Evolutionary conservation across 2,329 filamentous ascomycete genomes (phyloP), one percentile per base, ranked within the genome.

Genomic region (Trichoderma harzianum): DNA sequence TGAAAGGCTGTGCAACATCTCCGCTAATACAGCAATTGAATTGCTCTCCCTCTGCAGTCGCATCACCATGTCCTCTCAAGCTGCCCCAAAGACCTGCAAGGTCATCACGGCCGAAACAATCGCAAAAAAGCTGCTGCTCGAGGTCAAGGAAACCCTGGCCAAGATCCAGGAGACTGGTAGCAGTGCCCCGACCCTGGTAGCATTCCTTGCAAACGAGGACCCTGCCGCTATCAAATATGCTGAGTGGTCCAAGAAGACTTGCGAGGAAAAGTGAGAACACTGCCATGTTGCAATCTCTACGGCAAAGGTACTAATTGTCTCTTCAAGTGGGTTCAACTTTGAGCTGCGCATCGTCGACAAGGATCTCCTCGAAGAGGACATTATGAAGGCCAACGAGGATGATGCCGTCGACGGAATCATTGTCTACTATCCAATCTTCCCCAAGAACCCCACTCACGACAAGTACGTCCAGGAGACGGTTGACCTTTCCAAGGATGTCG

Each of bases 381-480:
- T 99, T 78, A 88, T 95, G 76, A 87, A 88, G 75, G 95, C 95
- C 79, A 99, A 99, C 82, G 84, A 88, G 36, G 93, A 98, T 81
- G 80, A 87, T 71, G 79, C 83, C 18, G 89, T 98, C 74, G 93
- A 97, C 82, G 95, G 89, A 77, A 97, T 98, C 79, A 97, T 99
- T 76, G 93, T 99, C 80, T 99, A 99, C 87, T 99, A 98, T 82
- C 96, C 96, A 70, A 97, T 99, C 83, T 98, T 98, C 82, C 87
- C 87, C 18, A 84, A 85, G 82, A 92, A 94, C 84, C 92, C 91
- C 67, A 88, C 90, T 32, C 94, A 97, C 82, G 96, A 99, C 83
- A 92, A 93, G 81, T 98, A 98, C 82, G 90, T 99, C 75, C 95
- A 98, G 84, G 95, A 98, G 84, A 93, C 97, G 3, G 94, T 98